Conservation (phyloP, 768 basidiomycete species). For the Dacryopinax primogenitus region DNA sequence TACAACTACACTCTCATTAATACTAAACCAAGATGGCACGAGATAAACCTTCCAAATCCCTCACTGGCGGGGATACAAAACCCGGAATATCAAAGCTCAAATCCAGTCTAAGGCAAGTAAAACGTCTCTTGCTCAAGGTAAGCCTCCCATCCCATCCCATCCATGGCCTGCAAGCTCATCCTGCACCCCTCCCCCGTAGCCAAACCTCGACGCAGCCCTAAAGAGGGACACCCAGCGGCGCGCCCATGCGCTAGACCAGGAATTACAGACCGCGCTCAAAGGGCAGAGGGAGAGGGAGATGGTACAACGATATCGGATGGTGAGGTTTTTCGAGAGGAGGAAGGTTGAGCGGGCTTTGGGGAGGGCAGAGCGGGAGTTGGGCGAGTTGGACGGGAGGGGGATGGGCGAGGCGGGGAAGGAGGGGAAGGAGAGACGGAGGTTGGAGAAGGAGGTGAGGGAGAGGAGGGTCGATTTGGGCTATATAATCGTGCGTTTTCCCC, state of each 20-base stretch:
- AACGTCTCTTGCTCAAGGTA: conserved; percentile 69
- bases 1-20: no score
- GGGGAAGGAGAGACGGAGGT: not conserved
- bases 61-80: not conserved
- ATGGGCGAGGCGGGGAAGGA: not conserved
- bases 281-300: conserved; percentile 57
- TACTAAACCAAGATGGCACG: no score
- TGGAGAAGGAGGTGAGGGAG: conserved; percentile 31
- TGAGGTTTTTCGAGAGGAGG: conserved; percentile 87
- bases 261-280: conserved; percentile 50
- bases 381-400: conserved; percentile 42
- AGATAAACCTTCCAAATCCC: not conserved
- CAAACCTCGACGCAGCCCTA: conserved; percentile 72
- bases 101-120: conserved; percentile 67
- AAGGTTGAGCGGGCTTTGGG: conserved; percentile 72
- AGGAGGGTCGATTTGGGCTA: conserved; percentile 86
- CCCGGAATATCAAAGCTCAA: conserved; percentile 47
- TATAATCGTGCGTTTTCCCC: conserved; percentile 45
- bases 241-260: conserved; percentile 57
- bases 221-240: conserved; percentile 70
- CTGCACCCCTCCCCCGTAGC: conserved; percentile 30
- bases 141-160: conserved; percentile 11
- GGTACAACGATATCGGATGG: conserved; percentile 70
- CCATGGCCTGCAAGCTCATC: not conserved
- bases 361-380: conserved; percentile 46